Base-by-base conservation (phyloP, 2,329 filamentous ascomycete genomes). In the Elsinoe arachidis region DNA sequence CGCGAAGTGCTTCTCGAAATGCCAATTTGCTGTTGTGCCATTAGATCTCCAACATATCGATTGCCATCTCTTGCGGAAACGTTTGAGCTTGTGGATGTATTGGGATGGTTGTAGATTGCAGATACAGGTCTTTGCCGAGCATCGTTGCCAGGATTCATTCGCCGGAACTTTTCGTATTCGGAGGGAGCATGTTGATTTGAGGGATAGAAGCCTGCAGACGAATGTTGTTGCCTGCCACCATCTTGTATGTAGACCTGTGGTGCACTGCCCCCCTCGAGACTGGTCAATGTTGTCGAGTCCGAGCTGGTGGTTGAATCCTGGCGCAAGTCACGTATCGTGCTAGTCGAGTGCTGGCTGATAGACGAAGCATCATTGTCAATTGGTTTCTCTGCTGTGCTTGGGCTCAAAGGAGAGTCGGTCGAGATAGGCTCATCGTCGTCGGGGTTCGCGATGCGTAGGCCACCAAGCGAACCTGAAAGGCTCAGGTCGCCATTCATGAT, bases 381-480 rank as follows among this genome's bases (percentile, higher is more conserved):
- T 26, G 49, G 33, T n/a, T 21, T 39, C 11, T 33, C 26, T 9
- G n/a, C 14, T 5, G 67, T 55, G 55, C 66, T 60, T 58, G 67
- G 56, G 47, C 63, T 62, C 59, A 70, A 67, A 46, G 66, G 68
- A 61, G 69, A 67, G 56, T 71, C 63, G 60, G 63, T 62, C 56
- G 46, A 39, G 49, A 61, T 38, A 41, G 64, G 65, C 59, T 76
- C 76, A 60, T 82, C 80, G 74, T 93, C 84, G 75, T 96, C 91
- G 57, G 92, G 92, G 73, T 97, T 99, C 67, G 93, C 92, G 72
- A 99, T 97, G 72, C 92, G 89, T 73, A 99, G 79, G 67, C 92
- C 92, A 68, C 93, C 93, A 68, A 97, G 81, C 68, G 90, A 89
- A 76, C 91, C 88, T 69, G 90, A 93, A 64, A 97, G 83, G 74